Evolutionary conservation across 2,329 filamentous ascomycete species (phyloP), one percentile per base, ranked within the genome.

Genomic region (Monosporascus ibericus): DNA sequence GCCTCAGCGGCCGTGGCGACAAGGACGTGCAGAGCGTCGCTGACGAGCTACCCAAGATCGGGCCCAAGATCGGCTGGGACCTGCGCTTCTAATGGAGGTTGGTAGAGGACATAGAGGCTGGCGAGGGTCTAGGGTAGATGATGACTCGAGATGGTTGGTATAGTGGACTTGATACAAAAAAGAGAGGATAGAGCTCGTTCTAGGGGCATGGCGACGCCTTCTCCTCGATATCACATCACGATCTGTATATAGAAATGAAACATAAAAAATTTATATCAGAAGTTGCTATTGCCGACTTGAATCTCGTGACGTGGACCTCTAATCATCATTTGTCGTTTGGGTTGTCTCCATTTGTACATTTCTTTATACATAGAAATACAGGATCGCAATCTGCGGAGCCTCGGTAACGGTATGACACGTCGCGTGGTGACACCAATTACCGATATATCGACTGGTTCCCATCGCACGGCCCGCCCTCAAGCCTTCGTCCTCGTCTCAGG

Each of bases 11-110:
- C 8, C 80, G 94, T 62, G 94, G 94, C 57, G 94, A 99, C 73
- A 99, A 99, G 83, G 94, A 99, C 67, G 94, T 99, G 54, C 92
- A 99, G 81, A 95, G 90, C 65, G 92, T 99, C 49, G 94, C 94
- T 0, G 94, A 99, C 66, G 90, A 95, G 73, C 74, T 99, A 66
- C 92, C 92, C 18, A 88, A 80, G 61, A 71, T 99, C 56, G 92
- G 94, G 0, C 94, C 94, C 7, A 78, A 87, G 76, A 97, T 99
- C 71, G 90, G 81, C 53, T 86, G 83, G 83, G 82, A 86, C 60
- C 66, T 86, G 62, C 75, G 83, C 36, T 86, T 86, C 62, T 84
- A 76, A 66, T 14, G 9, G 18, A 11, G 8, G 11, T 17, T 56
- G 8, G 48, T 42, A 20, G 47, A n/a, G n/a, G 24, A 30, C 3